Conservation (phyloP, 139 green algal genomes). For the Diplosphaera chodatii region DNA sequence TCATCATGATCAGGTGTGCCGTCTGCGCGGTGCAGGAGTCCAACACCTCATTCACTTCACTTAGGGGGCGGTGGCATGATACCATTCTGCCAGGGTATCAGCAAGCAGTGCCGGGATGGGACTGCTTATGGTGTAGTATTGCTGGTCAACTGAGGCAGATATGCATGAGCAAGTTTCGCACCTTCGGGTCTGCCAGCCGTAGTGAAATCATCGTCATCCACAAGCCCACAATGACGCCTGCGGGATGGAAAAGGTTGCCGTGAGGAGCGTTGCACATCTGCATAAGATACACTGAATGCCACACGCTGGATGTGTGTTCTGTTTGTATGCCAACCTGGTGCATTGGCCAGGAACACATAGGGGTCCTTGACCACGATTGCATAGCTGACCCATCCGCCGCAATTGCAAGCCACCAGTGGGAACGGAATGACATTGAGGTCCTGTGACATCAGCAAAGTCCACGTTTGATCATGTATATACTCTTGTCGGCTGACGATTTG, state of each 20-base stretch:
- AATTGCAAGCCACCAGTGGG: conserved; percentile 42
- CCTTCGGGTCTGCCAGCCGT: conserved; percentile 38
- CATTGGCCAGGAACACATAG: conserved; percentile 39
- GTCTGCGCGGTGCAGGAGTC: conserved; percentile 9
- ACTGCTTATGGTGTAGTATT: no score
- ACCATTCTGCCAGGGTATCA: no score
- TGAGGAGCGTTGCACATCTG: no score
- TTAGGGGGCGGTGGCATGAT: no score
- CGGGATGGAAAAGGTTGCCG: no score
- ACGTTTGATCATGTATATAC: no score
- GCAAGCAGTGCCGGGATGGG: no score
- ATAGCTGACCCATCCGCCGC: conserved; percentile 48
- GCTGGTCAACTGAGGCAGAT: no score
- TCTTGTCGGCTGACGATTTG: no score
- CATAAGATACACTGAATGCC: no score
- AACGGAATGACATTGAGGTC: conserved; percentile 62
- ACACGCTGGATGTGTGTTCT: no score
- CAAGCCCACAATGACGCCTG: conserved; percentile 31
- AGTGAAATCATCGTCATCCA: conserved; percentile 41
- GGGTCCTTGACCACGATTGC: conserved; percentile 38
- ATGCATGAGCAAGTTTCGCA: background rate
- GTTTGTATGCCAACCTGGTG: conserved; percentile 23
- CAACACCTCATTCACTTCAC: no score
- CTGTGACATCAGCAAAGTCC: conserved; percentile 17
- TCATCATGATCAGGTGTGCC: conserved; percentile 28